These are phyloP conservation scores for Aspergillus indologenus DNA, from an alignment of 495 filamentous ascomycete genomes.

Conservation along the genomic window DNA sequence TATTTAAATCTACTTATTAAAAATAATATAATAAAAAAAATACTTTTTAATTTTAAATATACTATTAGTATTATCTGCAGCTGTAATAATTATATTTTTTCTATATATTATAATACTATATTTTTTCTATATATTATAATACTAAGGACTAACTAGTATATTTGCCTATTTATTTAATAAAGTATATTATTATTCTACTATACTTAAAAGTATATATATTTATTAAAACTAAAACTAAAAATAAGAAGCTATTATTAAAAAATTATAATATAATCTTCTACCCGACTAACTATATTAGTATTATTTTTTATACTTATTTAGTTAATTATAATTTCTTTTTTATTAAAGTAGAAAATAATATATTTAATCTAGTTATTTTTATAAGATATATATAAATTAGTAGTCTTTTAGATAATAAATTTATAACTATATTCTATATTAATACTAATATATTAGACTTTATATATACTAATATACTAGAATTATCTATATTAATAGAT, in stretches of 20 bases:
- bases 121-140: conserved; percentile 1
- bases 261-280: conserved; percentile 6
- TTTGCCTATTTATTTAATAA: background rate
- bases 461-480: background rate
- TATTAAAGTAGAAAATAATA: background rate
- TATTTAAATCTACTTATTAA: conserved; percentile 3
- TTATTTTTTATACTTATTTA: conserved; percentile 3
- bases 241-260: background rate
- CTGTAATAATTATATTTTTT: background rate
- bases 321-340: conserved; percentile 1
- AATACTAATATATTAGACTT: background rate
- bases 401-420: background rate
- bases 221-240: background rate
- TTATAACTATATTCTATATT: conserved; percentile 2
- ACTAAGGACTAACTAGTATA: background rate
- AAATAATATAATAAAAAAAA: background rate
- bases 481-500: background rate
- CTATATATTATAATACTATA: background rate
- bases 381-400: background rate
- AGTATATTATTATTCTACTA: background rate
- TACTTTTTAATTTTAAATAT: background rate
- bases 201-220: background rate
- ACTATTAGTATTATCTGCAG: background rate
- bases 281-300: background rate
- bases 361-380: background rate